Percentiles rank a stretch among this genome's conserved stretches.
These are phyloP conservation scores for Limtongozyma cylindracea DNA, from an alignment of 805 yeast species.

Conservation along the genomic window DNA sequence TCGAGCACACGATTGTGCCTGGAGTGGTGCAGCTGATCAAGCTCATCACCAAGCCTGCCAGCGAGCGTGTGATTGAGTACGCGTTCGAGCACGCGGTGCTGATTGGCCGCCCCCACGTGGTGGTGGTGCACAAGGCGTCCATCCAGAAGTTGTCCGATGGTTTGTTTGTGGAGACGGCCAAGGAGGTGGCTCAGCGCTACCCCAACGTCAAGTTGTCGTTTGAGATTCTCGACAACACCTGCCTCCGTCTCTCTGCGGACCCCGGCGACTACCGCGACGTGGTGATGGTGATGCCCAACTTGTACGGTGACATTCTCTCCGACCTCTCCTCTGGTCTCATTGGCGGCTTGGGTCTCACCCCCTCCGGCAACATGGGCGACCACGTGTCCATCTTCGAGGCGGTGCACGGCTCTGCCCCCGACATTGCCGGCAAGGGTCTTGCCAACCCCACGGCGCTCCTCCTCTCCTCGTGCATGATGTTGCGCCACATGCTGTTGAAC, in stretches of 20 bases:
- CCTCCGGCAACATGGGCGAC: conserved; percentile 98
- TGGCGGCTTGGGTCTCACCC: conserved; percentile 97
- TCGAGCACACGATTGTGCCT: conserved; percentile 93
- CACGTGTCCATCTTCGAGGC: conserved; percentile 96
- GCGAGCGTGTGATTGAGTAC: conserved; percentile 88
- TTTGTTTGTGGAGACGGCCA: conserved; percentile 78
- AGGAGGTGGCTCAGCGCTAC: conserved; percentile 73
- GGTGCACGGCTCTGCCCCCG: conserved; percentile 99
- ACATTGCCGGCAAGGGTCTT: conserved; percentile 94
- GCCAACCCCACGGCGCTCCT: conserved; percentile 98
- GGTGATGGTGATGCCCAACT: conserved; percentile 97
- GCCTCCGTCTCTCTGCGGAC: conserved; percentile 70
- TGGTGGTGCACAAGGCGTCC: conserved; percentile 95
- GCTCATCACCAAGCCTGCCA: conserved; percentile 87
- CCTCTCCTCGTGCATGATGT: conserved; percentile 95
- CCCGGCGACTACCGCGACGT: conserved; percentile 71
- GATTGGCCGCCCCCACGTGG: conserved; percentile 65
- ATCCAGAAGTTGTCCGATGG: conserved; percentile 98
- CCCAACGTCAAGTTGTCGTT: conserved; percentile 68
- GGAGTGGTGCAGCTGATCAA: conserved; percentile 97
- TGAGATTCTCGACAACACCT: conserved; percentile 90
- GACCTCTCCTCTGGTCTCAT: conserved; percentile 94
- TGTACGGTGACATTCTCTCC: conserved; percentile 97
- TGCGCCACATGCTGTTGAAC: conserved; percentile 89
- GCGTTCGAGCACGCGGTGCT: conserved; percentile 92